phyloP scores from a whole-genome alignment of 257 asterid genomes.

The Cinchona pubescens region DNA sequence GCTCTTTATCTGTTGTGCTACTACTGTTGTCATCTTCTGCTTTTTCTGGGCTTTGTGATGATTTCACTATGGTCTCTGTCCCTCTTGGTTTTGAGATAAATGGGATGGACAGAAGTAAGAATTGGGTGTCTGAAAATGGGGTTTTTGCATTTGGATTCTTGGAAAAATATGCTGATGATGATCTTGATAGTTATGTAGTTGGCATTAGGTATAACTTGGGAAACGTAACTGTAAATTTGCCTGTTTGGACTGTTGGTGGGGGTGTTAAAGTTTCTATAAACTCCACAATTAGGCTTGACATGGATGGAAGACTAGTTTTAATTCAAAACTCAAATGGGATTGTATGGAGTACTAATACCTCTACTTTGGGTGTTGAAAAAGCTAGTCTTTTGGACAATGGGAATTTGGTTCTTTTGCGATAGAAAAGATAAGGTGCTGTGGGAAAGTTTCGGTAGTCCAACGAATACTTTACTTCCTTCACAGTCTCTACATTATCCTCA shows the following conservation, averaged over 20 bases:
- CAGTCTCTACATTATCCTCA: conserved; percentile 54
- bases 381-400: conserved; percentile 62
- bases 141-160: conserved; percentile 69
- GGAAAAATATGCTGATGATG: conserved; percentile 44
- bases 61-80: conserved; percentile 36
- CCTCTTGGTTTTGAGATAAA: conserved; percentile 59
- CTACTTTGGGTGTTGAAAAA: conserved; percentile 48
- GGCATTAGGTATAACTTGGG: conserved; percentile 57
- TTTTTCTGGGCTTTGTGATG: conserved; percentile 41
- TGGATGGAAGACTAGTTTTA: conserved; percentile 55
- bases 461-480: conserved; percentile 56
- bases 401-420: conserved; percentile 50
- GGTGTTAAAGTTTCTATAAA: conserved; percentile 51
- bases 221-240: conserved; percentile 39
- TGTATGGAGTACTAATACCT: conserved; percentile 62
- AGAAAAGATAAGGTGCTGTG: conserved; percentile 43
- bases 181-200: conserved; percentile 41
- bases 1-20: conserved; percentile 16
- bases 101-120: conserved; percentile 40
- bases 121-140: conserved; percentile 64
- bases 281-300: conserved; percentile 49
- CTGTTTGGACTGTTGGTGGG: conserved; percentile 69
- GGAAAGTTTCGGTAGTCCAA: conserved; percentile 60
- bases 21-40: conserved; percentile 29
- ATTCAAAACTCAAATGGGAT: conserved; percentile 41